Evolutionary conservation across 2,329 filamentous ascomycete genomes (phyloP).

Genomic region (Fusarium lyarnte): DNA sequence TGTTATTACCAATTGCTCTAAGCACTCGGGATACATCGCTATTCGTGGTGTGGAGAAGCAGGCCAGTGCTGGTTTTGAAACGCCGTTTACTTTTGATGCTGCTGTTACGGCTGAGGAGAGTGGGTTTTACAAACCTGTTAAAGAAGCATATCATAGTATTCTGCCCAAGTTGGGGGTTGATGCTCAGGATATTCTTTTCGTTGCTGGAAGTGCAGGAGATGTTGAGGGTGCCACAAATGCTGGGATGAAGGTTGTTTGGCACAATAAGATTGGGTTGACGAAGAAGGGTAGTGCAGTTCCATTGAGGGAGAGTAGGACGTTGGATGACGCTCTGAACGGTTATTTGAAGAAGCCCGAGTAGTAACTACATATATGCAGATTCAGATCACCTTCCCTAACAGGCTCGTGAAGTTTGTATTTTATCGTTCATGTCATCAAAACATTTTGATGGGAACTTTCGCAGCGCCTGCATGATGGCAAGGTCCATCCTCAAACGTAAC

Average conservation of each 20-base stretch:
- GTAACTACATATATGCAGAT: no score
- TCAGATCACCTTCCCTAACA: no score
- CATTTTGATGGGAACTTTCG: no score
- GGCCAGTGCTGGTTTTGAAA: conserved; percentile 6
- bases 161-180: conserved; percentile 42
- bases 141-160: conserved; percentile 47
- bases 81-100: conserved; percentile 44
- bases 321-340: not conserved
- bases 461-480: no score
- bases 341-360: not conserved
- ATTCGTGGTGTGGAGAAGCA: conserved; percentile 5
- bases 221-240: conserved; percentile 50
- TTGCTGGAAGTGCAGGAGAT: conserved; percentile 53
- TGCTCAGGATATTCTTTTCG: conserved; percentile 46
- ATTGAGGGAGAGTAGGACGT: not conserved
- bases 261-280: conserved; percentile 46
- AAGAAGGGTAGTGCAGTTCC: conserved; percentile 39
- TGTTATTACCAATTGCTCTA: conserved; percentile 52
- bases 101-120: conserved; percentile 52
- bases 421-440: no score
- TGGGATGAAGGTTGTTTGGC: conserved; percentile 54
- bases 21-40: conserved; percentile 42
- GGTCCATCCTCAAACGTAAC: no score
- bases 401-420: no score
- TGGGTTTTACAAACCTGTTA: conserved; percentile 52